Conservation (phyloP, 768 basidiomycete genomes). For the Cyclocybe cylindracea region DNA sequence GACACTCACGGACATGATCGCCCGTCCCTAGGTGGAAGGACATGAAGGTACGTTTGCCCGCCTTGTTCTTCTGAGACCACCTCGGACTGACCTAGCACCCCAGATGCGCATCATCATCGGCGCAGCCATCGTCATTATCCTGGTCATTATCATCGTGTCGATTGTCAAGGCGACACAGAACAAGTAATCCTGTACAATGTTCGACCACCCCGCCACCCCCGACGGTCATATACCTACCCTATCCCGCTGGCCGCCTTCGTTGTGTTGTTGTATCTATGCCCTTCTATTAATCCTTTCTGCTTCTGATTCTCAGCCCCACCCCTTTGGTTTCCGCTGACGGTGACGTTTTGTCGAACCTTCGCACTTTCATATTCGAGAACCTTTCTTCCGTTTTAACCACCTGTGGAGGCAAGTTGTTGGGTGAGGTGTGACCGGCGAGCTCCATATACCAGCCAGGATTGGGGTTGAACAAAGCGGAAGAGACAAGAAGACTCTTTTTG, state of each 20-base stretch:
- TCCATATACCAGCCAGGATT: neutral
- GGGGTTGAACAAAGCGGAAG: neutral
- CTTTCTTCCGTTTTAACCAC: neutral
- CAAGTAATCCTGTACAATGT: constrained; percentile 20
- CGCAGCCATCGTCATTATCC: constrained; percentile 83
- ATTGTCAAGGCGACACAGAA: constrained; percentile 84
- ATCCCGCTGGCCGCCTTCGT: constrained; percentile 9
- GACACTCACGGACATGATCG: constrained; percentile 4
- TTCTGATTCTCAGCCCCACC: constrained; percentile 2
- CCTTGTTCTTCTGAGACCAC: neutral
- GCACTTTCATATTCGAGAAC: no score
- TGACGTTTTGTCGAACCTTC: no score
- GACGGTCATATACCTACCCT: constrained; percentile 9
- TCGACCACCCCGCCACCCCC: neutral
- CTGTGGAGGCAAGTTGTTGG: neutral
- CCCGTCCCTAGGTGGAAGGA: constrained; percentile 84
- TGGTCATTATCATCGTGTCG: constrained; percentile 94
- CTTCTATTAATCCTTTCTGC: constrained; percentile 21
- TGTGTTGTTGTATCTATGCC: constrained; percentile 30
- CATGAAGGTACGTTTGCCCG: constrained; percentile 71
- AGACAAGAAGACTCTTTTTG: neutral
- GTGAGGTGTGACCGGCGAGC: no score
- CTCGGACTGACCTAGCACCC: constrained; percentile 6
- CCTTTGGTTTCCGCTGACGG: neutral
- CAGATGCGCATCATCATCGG: constrained; percentile 98